These are phyloP conservation scores for Brasilioporus rufonigricans DNA, from an alignment of 768 basidiomycete genomes.

Conservation along the genomic window DNA sequence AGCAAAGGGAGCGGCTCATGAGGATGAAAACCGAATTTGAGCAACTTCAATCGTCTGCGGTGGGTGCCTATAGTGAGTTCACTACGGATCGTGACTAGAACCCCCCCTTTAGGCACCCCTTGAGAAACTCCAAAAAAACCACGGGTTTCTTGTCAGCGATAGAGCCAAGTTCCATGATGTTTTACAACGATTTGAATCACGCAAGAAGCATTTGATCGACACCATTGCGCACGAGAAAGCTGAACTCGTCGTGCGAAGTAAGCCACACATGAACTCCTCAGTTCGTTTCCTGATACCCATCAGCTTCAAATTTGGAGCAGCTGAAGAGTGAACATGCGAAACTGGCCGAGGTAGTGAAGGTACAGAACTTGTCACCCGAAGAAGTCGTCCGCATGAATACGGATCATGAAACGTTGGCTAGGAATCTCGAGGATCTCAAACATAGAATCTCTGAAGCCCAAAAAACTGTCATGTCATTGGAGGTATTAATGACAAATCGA, in stretches of 20 bases:
- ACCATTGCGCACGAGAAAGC: conserved; percentile 66
- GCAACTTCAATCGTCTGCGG: conserved; percentile 61
- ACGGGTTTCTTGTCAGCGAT: conserved; percentile 66
- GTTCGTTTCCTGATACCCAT: not conserved
- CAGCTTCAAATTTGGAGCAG: conserved; percentile 62
- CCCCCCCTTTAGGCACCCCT: conserved; percentile 53
- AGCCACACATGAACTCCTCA: conserved; percentile 8
- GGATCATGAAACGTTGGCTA: conserved; percentile 76
- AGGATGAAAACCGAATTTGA: conserved; percentile 52
- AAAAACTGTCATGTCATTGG: conserved; percentile 70
- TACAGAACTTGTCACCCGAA: conserved; percentile 87
- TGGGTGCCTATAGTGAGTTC: conserved; percentile 27
- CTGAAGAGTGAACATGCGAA: conserved; percentile 63
- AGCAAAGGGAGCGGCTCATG: conserved; percentile 46
- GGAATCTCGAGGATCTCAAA: conserved; percentile 73
- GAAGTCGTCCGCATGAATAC: conserved; percentile 90
- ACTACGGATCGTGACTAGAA: not conserved
- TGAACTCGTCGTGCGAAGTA: conserved; percentile 58
- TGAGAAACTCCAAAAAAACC: conserved; percentile 58
- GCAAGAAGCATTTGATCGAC: conserved; percentile 66
- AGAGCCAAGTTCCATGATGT: conserved; percentile 77
- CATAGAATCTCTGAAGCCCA: conserved; percentile 74
- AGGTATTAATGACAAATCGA: conserved; percentile 79
- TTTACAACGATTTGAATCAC: conserved; percentile 63
- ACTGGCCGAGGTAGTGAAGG: conserved; percentile 66